phyloP scores from a whole-genome alignment of 768 basidiomycete genomes.

The Suillus cothurnatus region DNA sequence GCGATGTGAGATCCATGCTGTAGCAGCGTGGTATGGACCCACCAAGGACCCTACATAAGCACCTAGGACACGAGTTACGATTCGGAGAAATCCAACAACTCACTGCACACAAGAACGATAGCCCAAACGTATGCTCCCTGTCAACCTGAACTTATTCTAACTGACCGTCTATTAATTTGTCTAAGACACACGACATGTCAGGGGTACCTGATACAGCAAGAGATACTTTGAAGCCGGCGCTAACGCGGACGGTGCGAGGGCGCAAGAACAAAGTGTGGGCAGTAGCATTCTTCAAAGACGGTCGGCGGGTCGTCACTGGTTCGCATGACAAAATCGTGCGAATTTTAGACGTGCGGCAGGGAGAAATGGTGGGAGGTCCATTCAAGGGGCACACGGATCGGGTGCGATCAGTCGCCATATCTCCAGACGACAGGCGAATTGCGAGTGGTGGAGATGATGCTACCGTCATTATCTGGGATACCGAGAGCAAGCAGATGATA shows the following conservation, averaged over 20 bases:
- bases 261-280: slow-evolving; percentile 33
- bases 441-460: slow-evolving; percentile 7
- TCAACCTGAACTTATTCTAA: neutral
- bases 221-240: neutral
- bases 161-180: neutral
- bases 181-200: neutral
- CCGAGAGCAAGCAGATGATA: neutral
- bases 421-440: slow-evolving; percentile 3
- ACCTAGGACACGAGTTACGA: neutral
- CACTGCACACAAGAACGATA: neutral
- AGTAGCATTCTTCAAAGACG: slow-evolving; percentile 32
- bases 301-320: slow-evolving; percentile 26
- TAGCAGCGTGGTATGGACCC: neutral
- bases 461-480: slow-evolving; percentile 8
- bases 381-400: slow-evolving; percentile 15
- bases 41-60: neutral
- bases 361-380: slow-evolving; percentile 27
- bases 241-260: slow-evolving; percentile 1
- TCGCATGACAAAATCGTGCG: slow-evolving; percentile 33
- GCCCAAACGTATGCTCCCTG: neutral
- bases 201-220: neutral
- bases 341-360: slow-evolving; percentile 28
- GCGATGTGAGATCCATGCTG: neutral
- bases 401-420: slow-evolving; percentile 6
- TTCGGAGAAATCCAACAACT: neutral